phyloP scores from a whole-genome alignment of 176 grass and related monocot genomes.

The Aechmea fasciata region DNA sequence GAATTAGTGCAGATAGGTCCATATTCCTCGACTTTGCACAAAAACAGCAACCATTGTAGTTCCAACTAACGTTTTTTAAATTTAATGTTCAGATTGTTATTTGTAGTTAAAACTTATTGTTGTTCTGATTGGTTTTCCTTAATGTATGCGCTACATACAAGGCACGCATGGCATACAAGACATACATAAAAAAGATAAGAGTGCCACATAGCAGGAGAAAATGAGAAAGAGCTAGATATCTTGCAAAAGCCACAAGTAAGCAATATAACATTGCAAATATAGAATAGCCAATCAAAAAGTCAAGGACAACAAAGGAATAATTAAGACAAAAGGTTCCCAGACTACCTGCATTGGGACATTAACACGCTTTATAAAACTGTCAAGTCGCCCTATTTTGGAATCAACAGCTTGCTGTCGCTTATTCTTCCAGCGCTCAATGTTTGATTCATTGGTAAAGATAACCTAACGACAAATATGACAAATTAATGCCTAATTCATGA shows the following conservation, averaged over 20 bases:
- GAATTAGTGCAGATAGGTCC: not conserved
- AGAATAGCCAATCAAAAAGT: not conserved
- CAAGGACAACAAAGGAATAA: not conserved
- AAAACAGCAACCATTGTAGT: too few species aligned
- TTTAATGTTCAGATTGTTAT: not conserved
- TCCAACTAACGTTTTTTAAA: not conserved
- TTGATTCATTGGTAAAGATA: conserved; percentile 91
- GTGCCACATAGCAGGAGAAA: too few species aligned
- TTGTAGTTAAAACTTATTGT: not conserved
- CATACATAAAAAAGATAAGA: too few species aligned
- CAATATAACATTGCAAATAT: not conserved
- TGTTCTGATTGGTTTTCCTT: not conserved
- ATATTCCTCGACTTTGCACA: not conserved
- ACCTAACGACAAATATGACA: conserved; percentile 39
- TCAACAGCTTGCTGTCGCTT: conserved; percentile 75
- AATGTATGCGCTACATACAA: too few species aligned
- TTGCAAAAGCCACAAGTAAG: not conserved
- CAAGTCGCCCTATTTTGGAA: conserved; percentile 89
- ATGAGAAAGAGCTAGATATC: too few species aligned
- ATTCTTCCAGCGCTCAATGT: conserved; percentile 90
- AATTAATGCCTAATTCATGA: not conserved
- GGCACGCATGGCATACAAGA: too few species aligned
- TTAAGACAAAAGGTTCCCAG: not conserved
- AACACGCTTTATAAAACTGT: conserved; percentile 65
- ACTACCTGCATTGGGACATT: conserved; percentile 76